Evolutionary conservation across 345 rosid genomes (phyloP).

Genomic region (Angophora floribunda): DNA sequence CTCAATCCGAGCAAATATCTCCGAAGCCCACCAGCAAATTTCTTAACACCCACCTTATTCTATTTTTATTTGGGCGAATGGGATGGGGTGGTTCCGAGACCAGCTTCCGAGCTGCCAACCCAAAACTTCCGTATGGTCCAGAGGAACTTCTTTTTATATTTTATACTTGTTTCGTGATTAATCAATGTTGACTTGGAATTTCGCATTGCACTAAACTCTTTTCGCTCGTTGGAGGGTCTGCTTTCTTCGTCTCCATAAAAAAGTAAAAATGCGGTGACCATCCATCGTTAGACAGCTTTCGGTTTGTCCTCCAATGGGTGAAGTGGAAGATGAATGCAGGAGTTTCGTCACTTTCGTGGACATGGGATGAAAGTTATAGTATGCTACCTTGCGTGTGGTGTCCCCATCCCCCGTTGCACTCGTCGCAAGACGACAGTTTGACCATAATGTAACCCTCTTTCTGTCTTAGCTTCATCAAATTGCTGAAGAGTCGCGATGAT

Average conservation of each 20-base stretch:
- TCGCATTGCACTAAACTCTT: not conserved
- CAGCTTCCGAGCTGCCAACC: not conserved
- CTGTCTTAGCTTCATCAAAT: not conserved
- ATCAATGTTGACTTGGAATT: not conserved
- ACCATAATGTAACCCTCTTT: not conserved
- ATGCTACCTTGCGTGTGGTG: not conserved
- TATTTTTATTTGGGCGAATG: not conserved
- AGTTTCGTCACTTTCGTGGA: not conserved
- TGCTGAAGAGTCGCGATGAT: not conserved
- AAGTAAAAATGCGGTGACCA: not conserved
- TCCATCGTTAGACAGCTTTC: not conserved
- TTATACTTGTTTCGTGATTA: not conserved
- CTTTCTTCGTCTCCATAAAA: not conserved
- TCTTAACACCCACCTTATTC: not conserved
- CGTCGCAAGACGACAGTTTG: not conserved
- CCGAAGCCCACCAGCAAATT: not conserved
- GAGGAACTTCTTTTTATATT: not conserved
- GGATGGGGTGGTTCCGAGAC: not conserved
- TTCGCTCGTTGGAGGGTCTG: not conserved
- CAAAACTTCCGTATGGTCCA: not conserved
- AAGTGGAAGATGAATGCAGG: not conserved
- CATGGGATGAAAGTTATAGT: not conserved
- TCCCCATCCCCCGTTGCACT: not conserved
- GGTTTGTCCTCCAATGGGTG: not conserved
- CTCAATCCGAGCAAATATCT: not conserved